Evolutionary conservation across 1,284 basidiomycete species (phyloP), one percentile per base, ranked within the genome.

Genomic region (Ustilago tritici): DNA sequence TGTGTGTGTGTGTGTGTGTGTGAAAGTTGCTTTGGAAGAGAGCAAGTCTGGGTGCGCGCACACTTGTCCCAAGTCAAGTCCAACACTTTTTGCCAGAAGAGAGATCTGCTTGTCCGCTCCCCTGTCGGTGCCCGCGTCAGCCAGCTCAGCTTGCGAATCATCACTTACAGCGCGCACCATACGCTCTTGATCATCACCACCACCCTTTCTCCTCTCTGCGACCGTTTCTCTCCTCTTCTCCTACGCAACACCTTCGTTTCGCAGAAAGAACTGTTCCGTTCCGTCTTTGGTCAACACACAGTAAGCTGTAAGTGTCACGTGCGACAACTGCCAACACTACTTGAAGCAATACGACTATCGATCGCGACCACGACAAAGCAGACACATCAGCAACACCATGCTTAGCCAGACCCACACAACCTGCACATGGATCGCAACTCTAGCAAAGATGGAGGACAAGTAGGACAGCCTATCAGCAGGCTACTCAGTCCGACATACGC

Each of bases 221-320:
- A 58, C 59, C 57, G 36, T 57, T 56, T 23, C 40, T 46, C 28
- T 56, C 62, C 36, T 47, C 57, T 70, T 68, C 72, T 63, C 55
- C 43, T 61, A 40, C n/a, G 46, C 65, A 63, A 17, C 67, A 63
- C 60, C 64, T 59, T 72, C 54, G 41, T 64, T 66, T 70, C 58
- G 32, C 50, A 43, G 56, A 43, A 52, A 50, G 35, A 32, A 38
- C 54, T 14, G 9, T 40, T 43, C 52, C 47, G 34, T 58, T 57
- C 55, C 43, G 40, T 56, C 49, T 54, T 32, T 55, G 47, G 41
- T 56, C 31, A 46, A 36, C 54, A 49, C 43, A 50, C 38, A 67
- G 70, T 72, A 72, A 72, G 70, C 70, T 72, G 70, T 72, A 72
- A 72, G 70, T 72, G 36, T 56, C 41, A 38, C 5, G 23, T 28